Evolutionary conservation across 306 rosid species (phyloP).

Genomic region (Fagus crenata): DNA sequence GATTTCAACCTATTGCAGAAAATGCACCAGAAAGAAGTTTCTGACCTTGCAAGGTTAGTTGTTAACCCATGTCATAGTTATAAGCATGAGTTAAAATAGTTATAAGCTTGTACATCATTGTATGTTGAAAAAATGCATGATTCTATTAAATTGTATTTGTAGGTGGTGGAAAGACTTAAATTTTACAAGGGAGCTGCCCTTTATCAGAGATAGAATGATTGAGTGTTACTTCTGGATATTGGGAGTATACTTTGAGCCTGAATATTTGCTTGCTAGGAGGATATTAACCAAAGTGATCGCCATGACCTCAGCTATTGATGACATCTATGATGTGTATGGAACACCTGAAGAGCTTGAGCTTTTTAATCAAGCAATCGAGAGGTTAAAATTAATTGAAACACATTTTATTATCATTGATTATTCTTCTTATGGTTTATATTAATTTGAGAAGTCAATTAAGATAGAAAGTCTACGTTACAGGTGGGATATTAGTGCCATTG

Average conservation of each 20-base stretch:
- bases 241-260: slow-evolving; percentile 28
- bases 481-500: not conserved
- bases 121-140: not conserved
- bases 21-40: slow-evolving; percentile 25
- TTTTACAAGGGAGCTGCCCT: slow-evolving; percentile 27
- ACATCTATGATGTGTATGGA: slow-evolving; percentile 45
- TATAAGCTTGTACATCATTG: not conserved
- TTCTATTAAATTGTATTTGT: not conserved
- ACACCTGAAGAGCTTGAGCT: slow-evolving; percentile 43
- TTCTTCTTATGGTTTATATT: not conserved
- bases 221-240: slow-evolving; percentile 29
- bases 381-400: slow-evolving; percentile 10
- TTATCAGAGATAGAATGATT: slow-evolving; percentile 37
- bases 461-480: not conserved
- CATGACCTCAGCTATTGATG: slow-evolving; percentile 33
- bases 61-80: not conserved
- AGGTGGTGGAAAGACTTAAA: slow-evolving; percentile 51
- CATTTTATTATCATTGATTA: not conserved
- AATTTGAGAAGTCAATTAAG: not conserved
- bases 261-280: slow-evolving; percentile 27
- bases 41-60: slow-evolving; percentile 11
- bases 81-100: not conserved
- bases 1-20: slow-evolving; percentile 35
- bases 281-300: slow-evolving; percentile 26
- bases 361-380: slow-evolving; percentile 40